A percentile compares a stretch with the other conserved stretches of the same genome.
phyloP scores from a whole-genome alignment of 2,329 filamentous ascomycete genomes.

The Pestalotiopsis fici region DNA sequence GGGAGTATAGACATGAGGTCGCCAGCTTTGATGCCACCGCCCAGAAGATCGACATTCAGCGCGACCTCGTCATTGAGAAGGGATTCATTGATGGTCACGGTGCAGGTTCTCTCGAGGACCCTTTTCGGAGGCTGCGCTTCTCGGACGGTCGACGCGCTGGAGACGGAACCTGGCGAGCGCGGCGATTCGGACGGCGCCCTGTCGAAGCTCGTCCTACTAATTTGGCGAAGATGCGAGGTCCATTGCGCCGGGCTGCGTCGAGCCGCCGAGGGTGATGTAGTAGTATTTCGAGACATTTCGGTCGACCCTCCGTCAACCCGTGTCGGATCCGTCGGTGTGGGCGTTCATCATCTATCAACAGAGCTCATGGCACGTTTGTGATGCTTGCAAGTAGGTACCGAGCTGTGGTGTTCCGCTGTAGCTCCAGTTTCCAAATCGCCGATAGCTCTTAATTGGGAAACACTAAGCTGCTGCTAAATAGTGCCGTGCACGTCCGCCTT shows the following conservation, averaged over 20 bases:
- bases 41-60: conserved; percentile 73
- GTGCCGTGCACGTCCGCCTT: too few species aligned
- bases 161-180: conserved; percentile 48
- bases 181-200: conserved; percentile 38
- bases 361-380: background rate
- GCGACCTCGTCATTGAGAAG: conserved; percentile 79
- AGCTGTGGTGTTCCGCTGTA: too few species aligned
- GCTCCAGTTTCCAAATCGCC: too few species aligned
- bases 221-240: conserved; percentile 54
- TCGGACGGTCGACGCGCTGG: conserved; percentile 50
- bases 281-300: conserved; percentile 30
- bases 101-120: conserved; percentile 47
- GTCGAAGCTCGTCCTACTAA: conserved; percentile 50
- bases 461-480: too few species aligned
- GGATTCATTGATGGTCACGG: conserved; percentile 67
- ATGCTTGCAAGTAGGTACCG: background rate
- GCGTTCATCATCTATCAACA: background rate
- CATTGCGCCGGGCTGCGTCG: conserved; percentile 48
- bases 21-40: conserved; percentile 63
- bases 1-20: conserved; percentile 73
- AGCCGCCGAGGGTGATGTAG: conserved; percentile 38
- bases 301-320: conserved; percentile 7
- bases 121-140: conserved; percentile 28
- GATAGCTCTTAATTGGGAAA: too few species aligned
- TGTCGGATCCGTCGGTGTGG: background rate